Evolutionary conservation across 139 green algal species (phyloP), one percentile per base, ranked within the genome.

Genomic region (Picochlorum costavermella): DNA sequence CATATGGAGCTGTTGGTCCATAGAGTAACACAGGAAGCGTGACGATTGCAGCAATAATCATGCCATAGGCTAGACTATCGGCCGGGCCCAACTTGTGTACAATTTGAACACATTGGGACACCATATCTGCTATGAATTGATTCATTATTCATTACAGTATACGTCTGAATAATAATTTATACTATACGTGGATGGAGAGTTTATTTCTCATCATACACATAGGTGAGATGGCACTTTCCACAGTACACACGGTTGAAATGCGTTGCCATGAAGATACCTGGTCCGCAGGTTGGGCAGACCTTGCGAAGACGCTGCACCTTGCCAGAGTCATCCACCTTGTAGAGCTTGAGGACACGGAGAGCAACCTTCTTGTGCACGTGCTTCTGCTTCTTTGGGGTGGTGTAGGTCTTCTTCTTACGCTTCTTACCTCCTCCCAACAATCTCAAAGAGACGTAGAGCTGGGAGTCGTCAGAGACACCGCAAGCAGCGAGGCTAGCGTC

Each of bases 371-470:
- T 96, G 87, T 96, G 90, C 89, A 95, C 95, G 88, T 98, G 92
- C 91, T 97, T 97, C 72, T 87, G 75, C 92, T 98, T 98, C 90
- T 98, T 98, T 72, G 92, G 92, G 87, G 97, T 98, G 80, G 92
- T 97, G 90, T 97, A 98, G 23, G 81, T 93, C 90, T 98, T 98
- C 86, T 98, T 98, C 85, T 98, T 98, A 70, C 92, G 78, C 89
- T 98, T 98, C 90, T 98, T 98, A 68, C 76, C 92, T 76, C 92
- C 93, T 82, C 93, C 91, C 53, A 95, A 79, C 73, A 98, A 83
- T 53, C 92, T 77, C 36, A 92, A 70, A 66, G 94, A 75, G 20
- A 86, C 64, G 71, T 95, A 84, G 49, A 96, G 75, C 16, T 85
- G 90, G 50, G 72, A 78, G 58, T 90, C 86, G 49, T 96, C 90